phyloP scores from a whole-genome alignment of 345 rosid genomes.

The Populus pruinosa region DNA sequence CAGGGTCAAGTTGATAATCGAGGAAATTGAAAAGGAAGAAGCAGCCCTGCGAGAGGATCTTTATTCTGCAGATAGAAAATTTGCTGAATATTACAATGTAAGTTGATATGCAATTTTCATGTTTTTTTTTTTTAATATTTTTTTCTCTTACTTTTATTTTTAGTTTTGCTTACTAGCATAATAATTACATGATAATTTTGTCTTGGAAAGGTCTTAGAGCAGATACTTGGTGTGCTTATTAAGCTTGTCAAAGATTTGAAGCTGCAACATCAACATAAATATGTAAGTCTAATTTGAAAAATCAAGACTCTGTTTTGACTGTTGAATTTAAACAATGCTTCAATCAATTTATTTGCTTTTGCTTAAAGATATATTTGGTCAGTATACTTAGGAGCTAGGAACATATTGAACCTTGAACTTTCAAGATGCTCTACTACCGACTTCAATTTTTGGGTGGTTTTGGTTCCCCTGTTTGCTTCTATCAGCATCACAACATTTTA shows the following conservation, averaged over 20 bases:
- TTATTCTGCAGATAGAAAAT: slow-evolving; percentile 88
- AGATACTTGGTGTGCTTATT: slow-evolving; percentile 90
- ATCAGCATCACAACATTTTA: too few species aligned
- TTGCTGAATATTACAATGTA: slow-evolving; percentile 91
- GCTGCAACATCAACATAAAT: slow-evolving; percentile 88
- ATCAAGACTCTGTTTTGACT: neutral
- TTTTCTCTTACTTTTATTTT: neutral
- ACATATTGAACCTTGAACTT: too few species aligned
- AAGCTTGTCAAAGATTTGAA: slow-evolving; percentile 97
- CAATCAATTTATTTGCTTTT: neutral
- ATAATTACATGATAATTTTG: neutral
- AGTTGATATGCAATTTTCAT: slow-evolving; percentile 19
- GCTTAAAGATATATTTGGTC: neutral
- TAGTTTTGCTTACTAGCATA: neutral
- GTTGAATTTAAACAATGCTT: neutral
- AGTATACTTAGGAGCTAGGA: neutral
- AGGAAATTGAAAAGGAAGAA: slow-evolving; percentile 96
- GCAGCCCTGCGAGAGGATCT: slow-evolving; percentile 86
- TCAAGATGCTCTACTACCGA: too few species aligned
- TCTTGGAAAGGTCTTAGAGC: slow-evolving; percentile 76
- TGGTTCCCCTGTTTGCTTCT: neutral
- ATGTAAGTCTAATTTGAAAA: slow-evolving; percentile 42
- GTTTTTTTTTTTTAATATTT: neutral
- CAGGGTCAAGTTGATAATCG: slow-evolving; percentile 92
- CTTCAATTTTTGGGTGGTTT: too few species aligned